These are phyloP conservation scores for Selaginella tamariscina DNA, from an alignment of 75 land plant species.

Conservation along the genomic window DNA sequence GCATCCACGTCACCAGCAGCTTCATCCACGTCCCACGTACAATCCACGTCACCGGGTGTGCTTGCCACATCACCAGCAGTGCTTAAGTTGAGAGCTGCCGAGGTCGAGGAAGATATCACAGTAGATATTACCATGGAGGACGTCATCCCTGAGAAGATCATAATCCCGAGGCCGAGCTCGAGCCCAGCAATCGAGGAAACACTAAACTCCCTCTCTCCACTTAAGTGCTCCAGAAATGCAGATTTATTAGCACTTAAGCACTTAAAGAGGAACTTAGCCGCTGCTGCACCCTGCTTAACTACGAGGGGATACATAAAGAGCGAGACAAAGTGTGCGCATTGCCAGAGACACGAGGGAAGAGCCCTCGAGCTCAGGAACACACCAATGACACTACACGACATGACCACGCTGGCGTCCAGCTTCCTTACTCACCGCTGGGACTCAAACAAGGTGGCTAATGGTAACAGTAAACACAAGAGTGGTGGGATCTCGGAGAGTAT, in stretches of 20 bases:
- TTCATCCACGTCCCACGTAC: background rate
- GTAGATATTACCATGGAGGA: no score
- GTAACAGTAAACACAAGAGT: background rate
- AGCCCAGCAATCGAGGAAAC: no score
- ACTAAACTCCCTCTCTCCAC: no score
- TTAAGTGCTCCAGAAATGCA: no score
- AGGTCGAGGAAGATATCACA: background rate
- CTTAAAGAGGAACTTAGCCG: no score
- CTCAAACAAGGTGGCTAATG: background rate
- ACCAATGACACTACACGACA: background rate
- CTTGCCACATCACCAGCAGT: background rate
- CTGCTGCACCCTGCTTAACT: background rate
- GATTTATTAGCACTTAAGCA: no score
- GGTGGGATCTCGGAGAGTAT: background rate
- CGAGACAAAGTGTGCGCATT: background rate
- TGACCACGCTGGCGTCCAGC: background rate
- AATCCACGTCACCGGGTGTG: background rate
- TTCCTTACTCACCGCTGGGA: background rate
- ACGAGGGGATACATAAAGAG: background rate
- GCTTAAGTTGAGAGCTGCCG: background rate
- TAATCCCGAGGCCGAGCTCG: no score
- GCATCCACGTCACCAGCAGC: background rate
- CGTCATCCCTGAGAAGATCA: no score
- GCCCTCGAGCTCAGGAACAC: background rate
- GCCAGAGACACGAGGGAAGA: background rate